A percentile compares a stretch with the other conserved stretches of the same genome.
These are phyloP conservation scores for Epichloe glyceriae DNA, from an alignment of 2,329 filamentous ascomycete genomes.

Conservation along the genomic window DNA sequence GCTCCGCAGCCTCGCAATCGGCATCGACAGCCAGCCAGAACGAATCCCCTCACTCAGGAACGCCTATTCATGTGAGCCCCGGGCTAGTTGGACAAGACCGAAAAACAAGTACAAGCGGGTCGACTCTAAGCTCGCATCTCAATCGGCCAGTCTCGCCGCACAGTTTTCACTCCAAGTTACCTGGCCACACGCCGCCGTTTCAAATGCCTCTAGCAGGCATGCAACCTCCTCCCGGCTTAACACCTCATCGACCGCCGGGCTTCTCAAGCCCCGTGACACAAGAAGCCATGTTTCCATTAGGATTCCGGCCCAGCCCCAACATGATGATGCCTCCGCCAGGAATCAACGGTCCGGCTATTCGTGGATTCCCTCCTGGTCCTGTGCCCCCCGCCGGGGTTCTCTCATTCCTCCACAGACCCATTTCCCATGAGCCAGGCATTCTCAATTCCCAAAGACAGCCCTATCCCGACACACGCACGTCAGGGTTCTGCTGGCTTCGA, in stretches of 20 bases:
- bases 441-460: slow-evolving; percentile 19
- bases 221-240: slow-evolving; percentile 28
- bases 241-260: slow-evolving; percentile 27
- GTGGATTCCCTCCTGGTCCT: slow-evolving; percentile 28
- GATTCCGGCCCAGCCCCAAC: slow-evolving; percentile 31
- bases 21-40: slow-evolving; percentile 40
- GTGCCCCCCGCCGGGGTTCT: slow-evolving; percentile 26
- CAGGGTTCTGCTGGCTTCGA: slow-evolving; percentile 64
- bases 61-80: slow-evolving; percentile 52
- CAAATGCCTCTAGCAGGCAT: slow-evolving; percentile 46
- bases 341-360: slow-evolving; percentile 30
- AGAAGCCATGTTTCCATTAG: slow-evolving; percentile 33
- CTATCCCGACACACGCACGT: slow-evolving; percentile 50
- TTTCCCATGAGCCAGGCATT: slow-evolving; percentile 20
- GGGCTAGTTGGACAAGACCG: slow-evolving; percentile 48
- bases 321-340: slow-evolving; percentile 39
- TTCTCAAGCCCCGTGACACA: slow-evolving; percentile 47
- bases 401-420: slow-evolving; percentile 17
- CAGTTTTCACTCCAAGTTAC: slow-evolving; percentile 19
- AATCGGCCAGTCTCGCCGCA: slow-evolving; percentile 46
- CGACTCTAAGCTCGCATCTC: slow-evolving; percentile 16
- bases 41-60: slow-evolving; percentile 46
- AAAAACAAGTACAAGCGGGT: slow-evolving; percentile 42
- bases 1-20: slow-evolving; percentile 57
- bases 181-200: slow-evolving; percentile 32